Evolutionary conservation across 305 asterid genomes (phyloP).

Genomic region (Petunia hybrid): DNA sequence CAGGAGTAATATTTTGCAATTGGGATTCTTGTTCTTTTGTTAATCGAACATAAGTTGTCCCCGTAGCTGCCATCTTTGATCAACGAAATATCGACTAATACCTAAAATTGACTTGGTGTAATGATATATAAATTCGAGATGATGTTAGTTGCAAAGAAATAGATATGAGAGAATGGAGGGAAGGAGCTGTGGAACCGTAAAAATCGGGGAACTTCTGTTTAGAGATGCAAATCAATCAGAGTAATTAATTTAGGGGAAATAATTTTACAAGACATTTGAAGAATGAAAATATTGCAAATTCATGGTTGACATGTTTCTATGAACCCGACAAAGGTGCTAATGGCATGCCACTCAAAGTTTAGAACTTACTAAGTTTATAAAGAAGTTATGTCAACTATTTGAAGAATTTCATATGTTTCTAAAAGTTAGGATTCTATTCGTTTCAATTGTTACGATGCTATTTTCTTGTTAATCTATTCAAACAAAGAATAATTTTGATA

Average conservation of each 20-base stretch:
- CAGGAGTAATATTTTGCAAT: conserved; percentile 70
- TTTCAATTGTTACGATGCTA: too few species aligned
- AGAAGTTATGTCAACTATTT: too few species aligned
- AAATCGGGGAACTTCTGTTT: background rate
- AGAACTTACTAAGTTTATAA: too few species aligned
- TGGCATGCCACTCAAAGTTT: background rate
- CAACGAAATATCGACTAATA: conserved; percentile 15
- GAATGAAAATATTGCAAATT: background rate
- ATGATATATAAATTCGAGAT: conserved; percentile 9
- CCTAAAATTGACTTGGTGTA: conserved; percentile 12
- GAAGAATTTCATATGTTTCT: too few species aligned
- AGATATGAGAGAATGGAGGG: background rate
- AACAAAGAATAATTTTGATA: too few species aligned
- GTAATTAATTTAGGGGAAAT: background rate
- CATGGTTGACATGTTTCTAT: conserved; percentile 1
- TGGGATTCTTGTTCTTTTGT: conserved; percentile 58
- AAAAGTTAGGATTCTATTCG: too few species aligned
- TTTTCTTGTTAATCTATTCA: too few species aligned
- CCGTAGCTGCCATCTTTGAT: conserved; percentile 57
- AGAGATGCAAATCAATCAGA: background rate
- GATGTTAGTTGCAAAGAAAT: conserved; percentile 23
- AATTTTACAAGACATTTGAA: background rate
- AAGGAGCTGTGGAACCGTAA: background rate
- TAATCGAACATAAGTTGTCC: conserved; percentile 72
- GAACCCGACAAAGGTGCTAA: background rate